Base-by-base conservation (phyloP, 495 filamentous ascomycete species). In the Chaetomidium leptoderma region DNA sequence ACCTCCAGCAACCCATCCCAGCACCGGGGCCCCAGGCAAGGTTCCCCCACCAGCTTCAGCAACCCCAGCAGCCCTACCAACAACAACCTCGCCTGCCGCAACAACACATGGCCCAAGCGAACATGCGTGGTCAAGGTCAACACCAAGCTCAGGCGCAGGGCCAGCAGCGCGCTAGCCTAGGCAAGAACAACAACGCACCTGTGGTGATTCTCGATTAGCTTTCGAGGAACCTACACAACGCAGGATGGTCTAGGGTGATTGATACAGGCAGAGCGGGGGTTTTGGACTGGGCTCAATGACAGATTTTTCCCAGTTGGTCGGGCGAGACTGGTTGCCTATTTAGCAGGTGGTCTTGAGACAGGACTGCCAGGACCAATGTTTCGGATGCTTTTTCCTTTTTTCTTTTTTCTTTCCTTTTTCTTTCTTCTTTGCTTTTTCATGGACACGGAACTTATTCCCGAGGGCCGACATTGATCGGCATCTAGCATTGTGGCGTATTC, bases 131-230 rank as follows among this genome's bases (percentile, higher is more conserved):
- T 9, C 60, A 49, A 44, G 24, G 17, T 3, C 60, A 62, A 43
- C 11, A 23, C 11, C 60, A 49, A 44, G 24, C 13, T 3, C 60
- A 62, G 49, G 19, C 13, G 35, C 59, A 62, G 48, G 37, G 30
- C 11, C 52, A 47, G 14, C 47, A 46, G 40, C 40, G 49, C 6
- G 27, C 16, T 14, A 40, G 47, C 6, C 35, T 50, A 21, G 55
- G 32, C 3, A 46, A 32, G 45, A 55, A 44, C 26, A 60, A 40
- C 17, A 59, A 60, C 32, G 26, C 58, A 13, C 48, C 47, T 17
- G 37, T 61, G 19, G 53, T 61, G 21, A 37, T 61, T 0, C 37
- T 57, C 11, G 59, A 61, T 13, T 61, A 57, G 40, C 2, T 13
- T 0, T 24, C n/a, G 6, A 8, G 24, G 24, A 27, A 6, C 13